Evolutionary conservation across 345 rosid species (phyloP), one percentile per base, ranked within the genome.

Genomic region (Eucalyptus pauciflora): DNA sequence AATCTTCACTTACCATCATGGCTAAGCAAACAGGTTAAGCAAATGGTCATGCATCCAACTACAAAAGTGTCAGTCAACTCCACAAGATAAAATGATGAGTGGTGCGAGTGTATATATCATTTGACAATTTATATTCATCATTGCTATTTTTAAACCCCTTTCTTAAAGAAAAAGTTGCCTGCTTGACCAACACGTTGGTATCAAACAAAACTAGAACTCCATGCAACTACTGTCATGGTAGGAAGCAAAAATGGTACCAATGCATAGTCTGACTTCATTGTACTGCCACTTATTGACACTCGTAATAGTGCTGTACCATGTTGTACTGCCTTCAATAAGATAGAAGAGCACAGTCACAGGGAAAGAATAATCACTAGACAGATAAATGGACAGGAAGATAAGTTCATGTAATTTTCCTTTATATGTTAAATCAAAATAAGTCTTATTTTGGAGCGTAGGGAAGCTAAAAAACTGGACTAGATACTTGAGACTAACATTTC

Each of bases 221-320:
- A 51, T 16, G 54, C 54, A 51, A 6, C 54, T 51, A 51, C 54
- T 3, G 54, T 51, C 0, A 51, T 51, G 20, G 54, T 15, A 3
- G 1, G 5, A 71, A 18, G 46, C 52, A 76, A 89, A 88, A 67
- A 87, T 0, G 86, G 71, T 94, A 97, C 99, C 96, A 95, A 90
- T 60, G 95, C 50, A 91, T 96, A 96, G 91, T 95, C 98, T 76
- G 97, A 94, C 93, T 96, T 96, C 89, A 51, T 91, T 50, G 91
- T 93, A 89, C 79, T 90, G 86, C 81, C 87, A 86, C 91, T 91
- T 86, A 94, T 92, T 88, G 96, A 95, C 64, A 94, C 95, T 89
- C 94, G 94, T 49, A 96, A 90, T 51, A 97, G 97, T 92, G 98
- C 96, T 92, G 92, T 95, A 51, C 99, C 97, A 69, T 93, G 92